Evolutionary conservation across 331 rosid species (phyloP), one percentile per base, ranked within the genome.

Genomic region (Arachis monticola): DNA sequence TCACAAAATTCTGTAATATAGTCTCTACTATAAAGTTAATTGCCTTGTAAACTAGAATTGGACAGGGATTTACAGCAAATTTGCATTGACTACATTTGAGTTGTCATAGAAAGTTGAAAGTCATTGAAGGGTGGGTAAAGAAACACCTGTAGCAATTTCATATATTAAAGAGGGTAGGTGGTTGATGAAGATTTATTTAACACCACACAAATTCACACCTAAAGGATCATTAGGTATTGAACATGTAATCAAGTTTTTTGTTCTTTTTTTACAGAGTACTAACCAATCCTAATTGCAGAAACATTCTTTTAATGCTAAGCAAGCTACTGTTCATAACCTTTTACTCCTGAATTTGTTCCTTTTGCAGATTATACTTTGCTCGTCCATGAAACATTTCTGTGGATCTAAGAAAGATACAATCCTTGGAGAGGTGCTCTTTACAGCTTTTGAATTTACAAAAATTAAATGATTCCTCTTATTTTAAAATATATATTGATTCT

Each of bases 311-410:
- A 27, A 47, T 40, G 44, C 46, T 59, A 48, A 41, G 35, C 50
- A n/a, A 35, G 17, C 17, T 32, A 8, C 7, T 51, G 44, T 8
- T 13, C 31, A 52, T 32, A 70, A 13, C 41, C 22, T 17, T 58
- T 67, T 14, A 52, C 40, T 48, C 66, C 69, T 67, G 64, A 74
- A 62, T 67, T 45, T 76, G 9, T 52, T 8, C 41, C 64, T 13
- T 47, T 76, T 46, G 60, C 88, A 95, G 97, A 92, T 95, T 66
- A 60, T 90, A 60, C 90, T 95, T 44, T 95, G 97, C 88, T 90
- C 99, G 64, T 86, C 90, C 0, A 88, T 88, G 86, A 92, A 85
- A 76, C 97, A 72, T 52, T 87, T 90, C 80, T 88, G 88, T 35
- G 90, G 91, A 5, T 83, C 82, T 45, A 95, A 86, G 91, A 95